phyloP scores from a whole-genome alignment of 306 rosid species.

The Prunus campanulata region DNA sequence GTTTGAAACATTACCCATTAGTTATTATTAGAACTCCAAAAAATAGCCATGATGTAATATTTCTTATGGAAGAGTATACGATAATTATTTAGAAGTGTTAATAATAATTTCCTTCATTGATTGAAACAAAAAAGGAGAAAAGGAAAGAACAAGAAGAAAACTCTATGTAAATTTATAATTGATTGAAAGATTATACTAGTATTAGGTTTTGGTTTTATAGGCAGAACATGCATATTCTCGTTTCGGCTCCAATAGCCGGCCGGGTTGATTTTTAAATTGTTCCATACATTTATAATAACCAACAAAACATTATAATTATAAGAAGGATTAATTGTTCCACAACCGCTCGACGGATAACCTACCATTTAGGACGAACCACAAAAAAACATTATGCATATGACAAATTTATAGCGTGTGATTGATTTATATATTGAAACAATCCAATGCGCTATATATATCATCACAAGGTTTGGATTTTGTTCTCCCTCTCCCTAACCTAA shows the following conservation, averaged over 20 bases:
- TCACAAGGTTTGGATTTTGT: no score
- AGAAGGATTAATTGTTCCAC: not conserved
- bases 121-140: no score
- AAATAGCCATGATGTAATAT: no score
- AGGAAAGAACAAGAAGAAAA: no score
- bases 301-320: not conserved
- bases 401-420: constrained; percentile 1
- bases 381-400: constrained; percentile 10
- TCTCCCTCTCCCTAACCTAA: not conserved
- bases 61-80: no score
- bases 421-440: not conserved
- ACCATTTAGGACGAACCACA: constrained; percentile 5
- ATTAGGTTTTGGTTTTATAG: not conserved
- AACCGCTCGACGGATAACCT: not conserved
- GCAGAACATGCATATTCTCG: not conserved
- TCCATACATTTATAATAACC: not conserved
- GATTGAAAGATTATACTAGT: not conserved
- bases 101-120: not conserved
- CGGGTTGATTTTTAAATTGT: not conserved
- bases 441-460: not conserved
- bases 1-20: no score
- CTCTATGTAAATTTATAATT: no score
- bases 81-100: no score
- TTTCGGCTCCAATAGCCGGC: not conserved
- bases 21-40: no score